Percentiles rank a stretch among this genome's conserved stretches.
phyloP scores from a whole-genome alignment of 805 yeast genomes.

The Millerago galiae region DNA sequence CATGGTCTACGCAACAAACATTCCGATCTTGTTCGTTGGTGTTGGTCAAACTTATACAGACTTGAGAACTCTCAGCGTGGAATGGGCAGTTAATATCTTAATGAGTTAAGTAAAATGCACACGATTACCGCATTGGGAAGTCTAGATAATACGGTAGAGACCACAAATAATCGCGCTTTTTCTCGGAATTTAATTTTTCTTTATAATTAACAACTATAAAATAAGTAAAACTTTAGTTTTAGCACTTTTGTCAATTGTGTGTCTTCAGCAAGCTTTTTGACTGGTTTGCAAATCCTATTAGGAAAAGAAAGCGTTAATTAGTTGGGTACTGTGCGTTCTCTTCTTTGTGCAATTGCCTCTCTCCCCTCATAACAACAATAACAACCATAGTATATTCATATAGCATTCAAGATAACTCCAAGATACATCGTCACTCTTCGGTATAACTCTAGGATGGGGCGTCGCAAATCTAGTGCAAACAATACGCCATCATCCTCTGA shows the following conservation, averaged over 20 bases:
- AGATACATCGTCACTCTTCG: constrained; percentile 9
- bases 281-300: too few species aligned
- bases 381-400: neutral
- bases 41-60: constrained; percentile 97
- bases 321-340: too few species aligned
- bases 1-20: constrained; percentile 94
- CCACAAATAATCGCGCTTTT: neutral
- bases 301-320: too few species aligned
- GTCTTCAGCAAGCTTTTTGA: too few species aligned
- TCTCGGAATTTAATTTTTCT: too few species aligned
- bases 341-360: too few species aligned
- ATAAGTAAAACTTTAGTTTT: neutral
- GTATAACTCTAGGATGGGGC: constrained; percentile 9
- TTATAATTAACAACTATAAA: neutral
- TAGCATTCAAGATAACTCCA: constrained; percentile 6
- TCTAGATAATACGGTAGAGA: neutral
- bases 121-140: constrained; percentile 3
- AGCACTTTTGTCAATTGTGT: neutral
- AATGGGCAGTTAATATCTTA: constrained; percentile 83
- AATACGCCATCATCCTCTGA: constrained; percentile 7
- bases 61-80: constrained; percentile 80
- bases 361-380: too few species aligned
- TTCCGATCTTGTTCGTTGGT: constrained; percentile 92
- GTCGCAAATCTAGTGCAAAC: constrained; percentile 1
- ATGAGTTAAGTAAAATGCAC: neutral